These are phyloP conservation scores for Diutina scorzettiae DNA, from an alignment of 1,139 yeast genomes.

Conservation along the genomic window DNA sequence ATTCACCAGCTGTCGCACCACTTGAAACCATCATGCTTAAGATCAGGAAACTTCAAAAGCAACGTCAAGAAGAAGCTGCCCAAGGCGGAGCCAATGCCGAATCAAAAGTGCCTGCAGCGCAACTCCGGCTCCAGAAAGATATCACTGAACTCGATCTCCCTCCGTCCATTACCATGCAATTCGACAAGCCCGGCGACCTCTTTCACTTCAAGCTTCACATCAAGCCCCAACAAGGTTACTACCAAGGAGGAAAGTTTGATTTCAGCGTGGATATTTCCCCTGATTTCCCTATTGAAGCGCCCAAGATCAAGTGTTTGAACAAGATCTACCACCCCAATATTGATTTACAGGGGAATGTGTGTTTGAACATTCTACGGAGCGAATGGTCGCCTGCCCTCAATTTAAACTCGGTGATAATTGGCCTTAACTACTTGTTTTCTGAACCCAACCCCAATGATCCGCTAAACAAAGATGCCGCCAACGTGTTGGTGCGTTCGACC, in stretches of 20 bases:
- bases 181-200: slow-evolving; percentile 44
- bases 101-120: slow-evolving; percentile 35
- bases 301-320: slow-evolving; percentile 61
- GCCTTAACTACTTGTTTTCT: slow-evolving; percentile 71
- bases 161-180: slow-evolving; percentile 41
- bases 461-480: slow-evolving; percentile 82
- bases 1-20: too few species aligned
- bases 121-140: slow-evolving; percentile 47
- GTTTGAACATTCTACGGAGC: slow-evolving; percentile 81
- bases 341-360: slow-evolving; percentile 81
- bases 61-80: slow-evolving; percentile 34
- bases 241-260: slow-evolving; percentile 53
- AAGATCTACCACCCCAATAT: slow-evolving; percentile 90
- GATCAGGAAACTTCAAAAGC: slow-evolving; percentile 47
- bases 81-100: slow-evolving; percentile 9
- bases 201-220: slow-evolving; percentile 52
- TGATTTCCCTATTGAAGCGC: slow-evolving; percentile 88
- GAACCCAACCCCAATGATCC: slow-evolving; percentile 94
- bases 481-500: slow-evolving; percentile 49
- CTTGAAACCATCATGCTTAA: slow-evolving; percentile 31
- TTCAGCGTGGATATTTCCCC: slow-evolving; percentile 56
- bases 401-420: slow-evolving; percentile 71
- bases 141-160: slow-evolving; percentile 62
- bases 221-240: slow-evolving; percentile 72
- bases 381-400: slow-evolving; percentile 95